Evolutionary conservation across 2,329 filamentous ascomycete genomes (phyloP), one percentile per base, ranked within the genome.

Genomic region (Calonectria hawksworthii): DNA sequence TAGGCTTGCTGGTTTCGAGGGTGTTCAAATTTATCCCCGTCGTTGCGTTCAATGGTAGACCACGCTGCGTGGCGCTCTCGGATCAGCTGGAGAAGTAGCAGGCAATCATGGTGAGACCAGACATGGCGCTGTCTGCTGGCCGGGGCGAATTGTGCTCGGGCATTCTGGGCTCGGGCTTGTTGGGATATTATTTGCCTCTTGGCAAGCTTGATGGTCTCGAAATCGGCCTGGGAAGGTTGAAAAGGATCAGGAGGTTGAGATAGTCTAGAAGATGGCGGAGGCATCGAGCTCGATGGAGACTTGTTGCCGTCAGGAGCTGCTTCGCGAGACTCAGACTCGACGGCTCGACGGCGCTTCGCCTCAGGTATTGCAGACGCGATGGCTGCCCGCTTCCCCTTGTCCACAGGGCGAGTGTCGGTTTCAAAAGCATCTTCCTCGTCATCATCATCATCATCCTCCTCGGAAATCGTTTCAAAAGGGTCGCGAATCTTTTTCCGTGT

Each of bases 1-100:
- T 90, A 86, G 6, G 89, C 88, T 81, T 91, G 90, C 83, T 91
- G 90, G 77, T 88, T 87, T 65, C 90, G 88, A 2, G 80, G 80
- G 21, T 82, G 76, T 54, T 89, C 84, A 69, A 90, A 90, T 2
- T 71, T 72, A 23, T 84, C 38, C 0, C 78, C 78, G 34, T 85
- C 82, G 7, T 78, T 51, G 32, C 75, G 78, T 72, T 85, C 76
- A 3, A 86, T 86, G 47, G 16, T n/a, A 54, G 84, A 66, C 84
- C 84, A 86, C 9, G 68, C 68, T 23, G 80, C 81, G 21, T 78
- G 70, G 26, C 71, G 76, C 21, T 78, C 65, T 59, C 83, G 79
- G 41, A 91, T 85, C 66, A 87, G 84, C 9, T 83, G 76, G 38
- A 90, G 79, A 56, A 91, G 88, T 44, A 81, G 75, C 16, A 78